Percentiles rank a stretch among this genome's conserved stretches.
phyloP scores from a whole-genome alignment of 2,329 filamentous ascomycete species.

The Venturia asperata region DNA sequence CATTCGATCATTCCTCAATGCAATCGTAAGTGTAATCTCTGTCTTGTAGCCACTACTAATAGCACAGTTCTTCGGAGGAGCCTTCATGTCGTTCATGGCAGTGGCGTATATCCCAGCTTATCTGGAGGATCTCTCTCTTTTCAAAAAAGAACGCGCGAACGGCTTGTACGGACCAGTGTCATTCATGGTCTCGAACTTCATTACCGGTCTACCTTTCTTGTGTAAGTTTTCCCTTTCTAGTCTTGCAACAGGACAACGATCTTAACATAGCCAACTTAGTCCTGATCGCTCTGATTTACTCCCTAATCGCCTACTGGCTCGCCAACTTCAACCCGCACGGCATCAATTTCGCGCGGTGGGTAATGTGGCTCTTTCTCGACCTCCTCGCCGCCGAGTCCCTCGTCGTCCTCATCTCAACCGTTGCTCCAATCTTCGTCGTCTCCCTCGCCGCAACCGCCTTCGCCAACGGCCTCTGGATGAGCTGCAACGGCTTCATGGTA shows the following conservation, averaged over 20 bases:
- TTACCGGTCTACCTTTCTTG: constrained; percentile 74
- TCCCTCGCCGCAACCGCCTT: constrained; percentile 74
- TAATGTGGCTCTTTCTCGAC: constrained; percentile 81
- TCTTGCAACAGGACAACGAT: constrained; percentile 20
- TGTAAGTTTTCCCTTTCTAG: constrained; percentile 29
- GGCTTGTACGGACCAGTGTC: constrained; percentile 69
- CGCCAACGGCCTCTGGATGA: constrained; percentile 87
- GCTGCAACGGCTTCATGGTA: constrained; percentile 75
- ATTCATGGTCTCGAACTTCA: constrained; percentile 71
- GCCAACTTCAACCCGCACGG: constrained; percentile 63
- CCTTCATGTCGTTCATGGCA: constrained; percentile 49
- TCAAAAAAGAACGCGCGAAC: constrained; percentile 71
- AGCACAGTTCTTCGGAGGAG: constrained; percentile 41
- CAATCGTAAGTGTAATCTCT: constrained; percentile 46
- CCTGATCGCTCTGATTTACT: constrained; percentile 68
- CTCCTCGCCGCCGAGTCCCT: constrained; percentile 74
- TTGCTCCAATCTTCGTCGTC: constrained; percentile 75
- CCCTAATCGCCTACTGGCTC: constrained; percentile 70
- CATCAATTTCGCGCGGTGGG: constrained; percentile 65
- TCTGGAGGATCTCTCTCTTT: constrained; percentile 68
- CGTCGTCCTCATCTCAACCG: constrained; percentile 64
- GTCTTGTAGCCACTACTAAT: background rate
- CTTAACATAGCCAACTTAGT: constrained; percentile 31
- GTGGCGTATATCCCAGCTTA: constrained; percentile 79
- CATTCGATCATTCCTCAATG: constrained; percentile 76